Evolutionary conservation across 1,139 yeast genomes (phyloP).

Genomic region (Zhuliangozyma parablackwelliae): DNA sequence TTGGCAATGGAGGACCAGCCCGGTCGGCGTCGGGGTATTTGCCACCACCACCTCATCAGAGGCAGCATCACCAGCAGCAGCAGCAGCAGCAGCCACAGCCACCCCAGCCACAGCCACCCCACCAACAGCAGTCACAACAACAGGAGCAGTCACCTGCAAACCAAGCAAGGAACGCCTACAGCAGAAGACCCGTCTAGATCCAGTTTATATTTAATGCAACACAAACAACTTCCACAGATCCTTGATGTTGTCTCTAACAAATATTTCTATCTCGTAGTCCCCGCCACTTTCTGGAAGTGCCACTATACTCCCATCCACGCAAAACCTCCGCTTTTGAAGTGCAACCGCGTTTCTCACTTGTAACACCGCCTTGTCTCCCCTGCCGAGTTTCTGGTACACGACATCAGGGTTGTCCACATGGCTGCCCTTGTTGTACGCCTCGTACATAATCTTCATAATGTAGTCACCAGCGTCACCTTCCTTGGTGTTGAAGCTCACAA

Average conservation of each 20-base stretch:
- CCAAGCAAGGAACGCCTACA: slow-evolving; percentile 6
- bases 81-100: slow-evolving; percentile 8
- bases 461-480: slow-evolving; percentile 14
- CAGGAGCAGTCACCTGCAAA: slow-evolving; percentile 7
- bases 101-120: slow-evolving; percentile 12
- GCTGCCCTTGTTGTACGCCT: slow-evolving; percentile 54
- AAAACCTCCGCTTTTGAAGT: slow-evolving; percentile 35
- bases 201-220: slow-evolving; percentile 6
- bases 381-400: slow-evolving; percentile 31
- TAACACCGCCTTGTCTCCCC: slow-evolving; percentile 23
- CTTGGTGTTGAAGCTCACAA: slow-evolving; percentile 50
- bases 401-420: slow-evolving; percentile 48
- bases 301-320: slow-evolving; percentile 52
- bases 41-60: slow-evolving; percentile 9
- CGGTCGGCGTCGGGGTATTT: background rate
- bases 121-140: slow-evolving; percentile 10
- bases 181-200: slow-evolving; percentile 9
- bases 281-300: slow-evolving; percentile 23
- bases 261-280: slow-evolving; percentile 13
- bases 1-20: slow-evolving; percentile 5
- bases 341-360: slow-evolving; percentile 15
- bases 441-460: slow-evolving; percentile 54
- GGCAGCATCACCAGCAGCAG: slow-evolving; percentile 8
- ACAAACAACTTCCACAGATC: slow-evolving; percentile 21
- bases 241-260: slow-evolving; percentile 17